These are phyloP conservation scores for Globisporangium apiculatum DNA, from an alignment of 352 stramenopile species.

Conservation along the genomic window DNA sequence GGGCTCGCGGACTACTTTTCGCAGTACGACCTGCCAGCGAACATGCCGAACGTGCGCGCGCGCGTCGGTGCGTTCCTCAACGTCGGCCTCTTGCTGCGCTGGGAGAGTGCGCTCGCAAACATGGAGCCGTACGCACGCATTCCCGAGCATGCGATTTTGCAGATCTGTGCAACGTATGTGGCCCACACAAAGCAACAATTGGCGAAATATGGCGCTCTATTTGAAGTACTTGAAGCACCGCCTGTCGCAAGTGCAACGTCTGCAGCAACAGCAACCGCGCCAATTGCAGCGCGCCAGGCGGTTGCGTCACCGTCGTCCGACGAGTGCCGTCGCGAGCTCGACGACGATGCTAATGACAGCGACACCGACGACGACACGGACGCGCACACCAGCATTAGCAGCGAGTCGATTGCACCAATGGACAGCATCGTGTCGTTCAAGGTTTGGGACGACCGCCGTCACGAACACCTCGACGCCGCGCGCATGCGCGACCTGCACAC, in stretches of 20 bases:
- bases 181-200: slow-evolving; percentile 39
- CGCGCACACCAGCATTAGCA: neutral
- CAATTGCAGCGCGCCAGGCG: neutral
- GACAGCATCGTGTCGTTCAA: slow-evolving; percentile 83
- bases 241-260: slow-evolving; percentile 2
- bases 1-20: slow-evolving; percentile 84
- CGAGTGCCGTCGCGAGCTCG: too few relatives aligned
- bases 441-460: slow-evolving; percentile 33
- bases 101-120: slow-evolving; percentile 70
- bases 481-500: slow-evolving; percentile 60
- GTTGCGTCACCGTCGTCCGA: too few relatives aligned
- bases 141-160: slow-evolving; percentile 27
- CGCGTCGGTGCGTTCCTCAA: slow-evolving; percentile 61
- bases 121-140: slow-evolving; percentile 78
- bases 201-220: slow-evolving; percentile 27
- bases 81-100: slow-evolving; percentile 68
- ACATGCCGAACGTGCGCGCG: slow-evolving; percentile 57
- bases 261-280: neutral
- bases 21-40: slow-evolving; percentile 58
- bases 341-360: too few relatives aligned
- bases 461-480: slow-evolving; percentile 32
- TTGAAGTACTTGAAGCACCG: slow-evolving; percentile 31
- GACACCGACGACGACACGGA: neutral
- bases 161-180: slow-evolving; percentile 62
- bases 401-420: slow-evolving; percentile 24